Evolutionary conservation across 2,329 filamentous ascomycete species (phyloP).

Genomic region (Sphaceloma murrayae): DNA sequence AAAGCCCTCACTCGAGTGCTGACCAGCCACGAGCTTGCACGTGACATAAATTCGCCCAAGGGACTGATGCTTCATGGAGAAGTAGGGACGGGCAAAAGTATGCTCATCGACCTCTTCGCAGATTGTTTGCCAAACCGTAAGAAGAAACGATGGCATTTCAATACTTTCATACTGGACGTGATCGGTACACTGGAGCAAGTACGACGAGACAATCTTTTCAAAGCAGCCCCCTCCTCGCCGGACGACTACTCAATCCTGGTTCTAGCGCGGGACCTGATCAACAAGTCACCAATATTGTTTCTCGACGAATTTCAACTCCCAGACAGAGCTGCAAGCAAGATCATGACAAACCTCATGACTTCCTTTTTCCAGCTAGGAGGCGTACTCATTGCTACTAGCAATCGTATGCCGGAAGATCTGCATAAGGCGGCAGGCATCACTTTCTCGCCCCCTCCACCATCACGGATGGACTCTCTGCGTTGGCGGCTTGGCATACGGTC

Average conservation of each 20-base stretch:
- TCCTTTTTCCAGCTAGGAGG: constrained; percentile 74
- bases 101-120: constrained; percentile 76
- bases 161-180: constrained; percentile 74
- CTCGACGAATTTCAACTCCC: constrained; percentile 78
- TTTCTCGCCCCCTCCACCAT: constrained; percentile 50
- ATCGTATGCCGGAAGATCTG: constrained; percentile 74
- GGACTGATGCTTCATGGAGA: constrained; percentile 72
- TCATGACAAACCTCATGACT: constrained; percentile 68
- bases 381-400: constrained; percentile 69
- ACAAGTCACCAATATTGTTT: constrained; percentile 66
- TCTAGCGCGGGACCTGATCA: constrained; percentile 66
- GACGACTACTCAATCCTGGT: constrained; percentile 61
- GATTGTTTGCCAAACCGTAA: constrained; percentile 63
- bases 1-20: constrained; percentile 60
- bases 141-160: constrained; percentile 73
- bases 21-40: constrained; percentile 60
- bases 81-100: constrained; percentile 74
- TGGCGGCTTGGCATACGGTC: constrained; percentile 38
- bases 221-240: constrained; percentile 23
- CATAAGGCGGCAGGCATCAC: constrained; percentile 64
- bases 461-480: constrained; percentile 42
- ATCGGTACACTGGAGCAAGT: constrained; percentile 62
- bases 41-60: constrained; percentile 60
- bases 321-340: constrained; percentile 67
- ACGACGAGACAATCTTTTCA: constrained; percentile 34